Percentiles rank a stretch among this genome's conserved stretches.
These are phyloP conservation scores for Fonsecaea pedrosoi DNA, from an alignment of 2,329 filamentous ascomycete species.

Conservation along the genomic window DNA sequence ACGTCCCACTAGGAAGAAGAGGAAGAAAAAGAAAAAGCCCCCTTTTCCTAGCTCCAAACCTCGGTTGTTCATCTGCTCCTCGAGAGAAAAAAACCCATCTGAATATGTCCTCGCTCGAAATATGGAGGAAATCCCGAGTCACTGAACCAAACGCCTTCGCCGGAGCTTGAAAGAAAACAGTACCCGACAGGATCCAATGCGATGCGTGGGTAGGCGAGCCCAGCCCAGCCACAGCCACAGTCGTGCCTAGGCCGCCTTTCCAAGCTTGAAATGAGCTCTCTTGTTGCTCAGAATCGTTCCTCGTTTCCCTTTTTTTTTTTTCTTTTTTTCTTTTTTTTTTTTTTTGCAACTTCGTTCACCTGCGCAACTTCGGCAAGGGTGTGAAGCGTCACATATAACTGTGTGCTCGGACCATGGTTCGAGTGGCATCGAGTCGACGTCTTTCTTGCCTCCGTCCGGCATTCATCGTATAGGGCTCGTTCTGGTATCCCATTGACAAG, in stretches of 20 bases:
- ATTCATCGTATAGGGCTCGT: conserved; percentile 36
- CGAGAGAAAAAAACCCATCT: background rate
- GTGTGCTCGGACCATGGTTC: conserved; percentile 32
- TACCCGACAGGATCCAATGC: background rate
- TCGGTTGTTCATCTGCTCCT: background rate
- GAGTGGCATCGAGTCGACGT: conserved; percentile 38
- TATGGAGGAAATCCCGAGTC: background rate
- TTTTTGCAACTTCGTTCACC: background rate
- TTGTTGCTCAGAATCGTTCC: background rate
- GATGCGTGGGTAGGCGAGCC: background rate
- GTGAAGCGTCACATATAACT: conserved; percentile 29
- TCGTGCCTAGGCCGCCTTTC: background rate
- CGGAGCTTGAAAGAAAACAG: background rate
- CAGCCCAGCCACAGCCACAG: background rate
- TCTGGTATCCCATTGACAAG: conserved; percentile 33
- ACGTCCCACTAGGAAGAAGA: too few species aligned
- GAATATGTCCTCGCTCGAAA: background rate
- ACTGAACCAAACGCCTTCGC: background rate
- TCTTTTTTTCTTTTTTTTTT: background rate
- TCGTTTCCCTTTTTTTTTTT: background rate
- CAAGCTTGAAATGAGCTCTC: background rate
- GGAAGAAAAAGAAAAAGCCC: too few species aligned
- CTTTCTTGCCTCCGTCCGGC: conserved; percentile 37
- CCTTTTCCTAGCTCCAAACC: too few species aligned
- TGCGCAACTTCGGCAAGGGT: background rate